A percentile compares a stretch with the other conserved stretches of the same genome.
phyloP scores from a whole-genome alignment of 2,329 filamentous ascomycete genomes.

The Ophiosphaerella narmari region DNA sequence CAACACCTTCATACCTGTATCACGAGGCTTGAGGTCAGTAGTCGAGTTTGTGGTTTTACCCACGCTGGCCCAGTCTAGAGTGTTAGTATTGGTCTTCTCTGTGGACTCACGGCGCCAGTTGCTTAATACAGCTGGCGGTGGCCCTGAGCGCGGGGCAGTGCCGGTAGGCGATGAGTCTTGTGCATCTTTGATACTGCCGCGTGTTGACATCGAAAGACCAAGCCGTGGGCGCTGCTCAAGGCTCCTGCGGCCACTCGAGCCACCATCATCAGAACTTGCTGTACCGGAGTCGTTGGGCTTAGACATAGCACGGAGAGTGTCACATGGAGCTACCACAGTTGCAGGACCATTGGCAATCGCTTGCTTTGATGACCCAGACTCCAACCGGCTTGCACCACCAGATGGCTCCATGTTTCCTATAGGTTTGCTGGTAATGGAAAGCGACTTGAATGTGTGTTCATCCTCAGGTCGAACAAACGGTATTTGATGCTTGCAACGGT shows the following conservation, averaged over 20 bases:
- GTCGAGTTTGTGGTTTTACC: constrained; percentile 61
- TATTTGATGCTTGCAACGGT: constrained; percentile 83
- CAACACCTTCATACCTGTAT: constrained; percentile 86
- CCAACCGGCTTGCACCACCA: constrained; percentile 1
- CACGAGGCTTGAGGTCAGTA: constrained; percentile 68
- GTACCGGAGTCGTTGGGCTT: constrained; percentile 20
- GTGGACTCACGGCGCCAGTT: constrained; percentile 54
- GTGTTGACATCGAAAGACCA: constrained; percentile 20
- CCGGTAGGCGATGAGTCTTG: constrained; percentile 23
- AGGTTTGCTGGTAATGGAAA: constrained; percentile 62
- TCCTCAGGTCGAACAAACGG: constrained; percentile 93
- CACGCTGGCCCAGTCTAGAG: constrained; percentile 61
- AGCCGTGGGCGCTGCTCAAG: constrained; percentile 37
- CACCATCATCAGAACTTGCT: constrained; percentile 36
- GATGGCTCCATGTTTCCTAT: constrained; percentile 8
- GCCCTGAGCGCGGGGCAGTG: constrained; percentile 31
- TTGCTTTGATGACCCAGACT: constrained; percentile 5
- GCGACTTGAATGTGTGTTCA: constrained; percentile 76
- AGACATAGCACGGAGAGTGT: constrained; percentile 3
- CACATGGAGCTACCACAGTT: constrained; percentile 1
- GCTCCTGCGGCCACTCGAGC: constrained; percentile 33
- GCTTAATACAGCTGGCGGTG: constrained; percentile 52
- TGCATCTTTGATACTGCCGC: constrained; percentile 26
- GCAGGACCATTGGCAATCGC: constrained; percentile 4
- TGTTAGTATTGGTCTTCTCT: constrained; percentile 36